A percentile compares a stretch with the other conserved stretches of the same genome.
Conservation (phyloP, 202 grass and related monocot genomes). For the Alloteropsis angusta region DNA sequence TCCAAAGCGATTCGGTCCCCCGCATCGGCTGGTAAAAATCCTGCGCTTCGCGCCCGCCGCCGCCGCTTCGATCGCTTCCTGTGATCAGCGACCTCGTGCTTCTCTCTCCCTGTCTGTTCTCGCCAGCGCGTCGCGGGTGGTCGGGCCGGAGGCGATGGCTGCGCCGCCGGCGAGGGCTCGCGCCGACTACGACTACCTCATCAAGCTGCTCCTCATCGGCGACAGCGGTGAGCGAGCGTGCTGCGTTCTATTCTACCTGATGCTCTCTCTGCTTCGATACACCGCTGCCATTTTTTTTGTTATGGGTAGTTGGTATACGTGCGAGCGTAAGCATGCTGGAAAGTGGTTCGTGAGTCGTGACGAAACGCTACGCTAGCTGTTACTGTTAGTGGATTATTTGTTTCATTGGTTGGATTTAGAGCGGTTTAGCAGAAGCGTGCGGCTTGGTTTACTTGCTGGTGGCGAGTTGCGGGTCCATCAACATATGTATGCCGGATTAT, state of each 20-base stretch:
- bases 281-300: not conserved
- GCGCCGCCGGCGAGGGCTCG: not conserved
- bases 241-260: not conserved
- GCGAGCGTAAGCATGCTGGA: not conserved
- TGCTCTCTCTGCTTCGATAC: not conserved
- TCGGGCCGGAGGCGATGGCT: not conserved
- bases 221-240: not conserved
- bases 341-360: not conserved
- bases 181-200: not conserved
- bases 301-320: not conserved
- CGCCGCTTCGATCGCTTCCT: not conserved
- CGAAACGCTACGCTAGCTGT: not conserved
- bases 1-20: not conserved
- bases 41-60: not conserved
- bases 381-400: not conserved
- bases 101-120: not conserved
- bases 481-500: not conserved
- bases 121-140: not conserved
- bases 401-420: not conserved
- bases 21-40: not conserved
- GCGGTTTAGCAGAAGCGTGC: not conserved
- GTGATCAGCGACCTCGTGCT: not conserved
- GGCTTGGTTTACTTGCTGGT: not conserved
- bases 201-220: not conserved
- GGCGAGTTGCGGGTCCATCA: not conserved